These are phyloP conservation scores for Neofusicoccum cordaticola DNA, from an alignment of 2,329 filamentous ascomycete genomes.

Conservation along the genomic window DNA sequence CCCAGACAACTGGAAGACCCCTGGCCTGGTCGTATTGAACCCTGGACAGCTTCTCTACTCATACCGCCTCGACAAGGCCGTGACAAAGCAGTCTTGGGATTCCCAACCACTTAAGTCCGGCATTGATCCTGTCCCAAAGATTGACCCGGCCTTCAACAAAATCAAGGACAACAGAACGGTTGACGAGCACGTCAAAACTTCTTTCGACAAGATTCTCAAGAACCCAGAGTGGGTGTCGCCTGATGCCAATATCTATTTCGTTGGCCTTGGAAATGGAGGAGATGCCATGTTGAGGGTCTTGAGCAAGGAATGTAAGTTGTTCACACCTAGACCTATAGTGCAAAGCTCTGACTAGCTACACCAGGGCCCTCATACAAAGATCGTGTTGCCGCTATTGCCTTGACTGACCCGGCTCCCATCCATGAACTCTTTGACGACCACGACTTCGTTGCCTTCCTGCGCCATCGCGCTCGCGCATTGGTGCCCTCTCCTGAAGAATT, in stretches of 20 bases:
- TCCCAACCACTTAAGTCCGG: constrained; percentile 61
- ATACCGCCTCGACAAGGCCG: constrained; percentile 57
- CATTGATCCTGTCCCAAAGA: background rate
- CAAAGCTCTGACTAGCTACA: background rate
- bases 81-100: constrained; percentile 59
- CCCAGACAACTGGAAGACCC: constrained; percentile 28
- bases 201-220: constrained; percentile 64
- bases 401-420: constrained; percentile 10
- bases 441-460: constrained; percentile 4
- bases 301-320: background rate
- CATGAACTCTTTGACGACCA: background rate
- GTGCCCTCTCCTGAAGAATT: background rate
- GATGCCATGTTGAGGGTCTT: constrained; percentile 1
- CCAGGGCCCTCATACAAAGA: constrained; percentile 7
- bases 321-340: too few species aligned
- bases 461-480: constrained; percentile 7
- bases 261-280: constrained; percentile 52
- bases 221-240: constrained; percentile 42
- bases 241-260: constrained; percentile 62
- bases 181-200: constrained; percentile 61
- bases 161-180: constrained; percentile 59
- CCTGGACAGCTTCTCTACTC: constrained; percentile 76
- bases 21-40: constrained; percentile 73
- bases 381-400: constrained; percentile 6
- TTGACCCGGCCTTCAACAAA: constrained; percentile 55